Percentiles rank a stretch among this genome's conserved stretches.
Evolutionary conservation across 257 asterid genomes (phyloP).

Genomic region (Lavandula angustifolia): DNA sequence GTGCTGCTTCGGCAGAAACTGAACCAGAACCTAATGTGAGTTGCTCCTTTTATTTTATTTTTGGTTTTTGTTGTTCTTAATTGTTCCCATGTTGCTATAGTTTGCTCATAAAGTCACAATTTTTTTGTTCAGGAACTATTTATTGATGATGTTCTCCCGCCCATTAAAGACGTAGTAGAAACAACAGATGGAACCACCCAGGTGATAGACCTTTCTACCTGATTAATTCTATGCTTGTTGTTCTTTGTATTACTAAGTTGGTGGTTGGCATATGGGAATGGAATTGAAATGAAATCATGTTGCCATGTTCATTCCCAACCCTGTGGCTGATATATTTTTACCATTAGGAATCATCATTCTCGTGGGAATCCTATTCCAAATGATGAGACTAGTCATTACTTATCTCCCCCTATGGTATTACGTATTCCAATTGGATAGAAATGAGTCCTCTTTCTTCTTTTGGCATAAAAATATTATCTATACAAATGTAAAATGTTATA

Average conservation of each 20-base stretch:
- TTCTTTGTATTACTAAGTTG: neutral
- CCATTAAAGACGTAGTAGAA: constrained; percentile 26
- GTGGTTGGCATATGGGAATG: no score
- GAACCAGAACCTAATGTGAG: constrained; percentile 48
- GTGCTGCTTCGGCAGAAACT: constrained; percentile 52
- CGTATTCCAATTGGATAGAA: no score
- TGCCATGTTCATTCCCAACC: neutral
- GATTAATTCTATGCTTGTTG: constrained; percentile 1
- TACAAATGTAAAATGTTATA: neutral
- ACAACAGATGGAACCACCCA: constrained; percentile 31
- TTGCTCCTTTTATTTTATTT: constrained; percentile 18
- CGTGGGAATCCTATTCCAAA: no score
- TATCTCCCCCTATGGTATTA: no score
- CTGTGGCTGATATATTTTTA: no score
- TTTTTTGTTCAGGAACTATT: constrained; percentile 41
- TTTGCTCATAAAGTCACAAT: constrained; percentile 13
- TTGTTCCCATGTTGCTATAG: constrained; percentile 4
- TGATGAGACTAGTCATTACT: no score
- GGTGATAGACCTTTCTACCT: constrained; percentile 31
- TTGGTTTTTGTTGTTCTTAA: neutral
- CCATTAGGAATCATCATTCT: no score
- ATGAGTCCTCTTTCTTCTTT: no score
- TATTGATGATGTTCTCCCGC: constrained; percentile 26
- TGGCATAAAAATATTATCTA: no score
- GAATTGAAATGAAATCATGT: no score